Conservation (phyloP, 192 early-diverging fungal species). For the Backusella luteola region DNA sequence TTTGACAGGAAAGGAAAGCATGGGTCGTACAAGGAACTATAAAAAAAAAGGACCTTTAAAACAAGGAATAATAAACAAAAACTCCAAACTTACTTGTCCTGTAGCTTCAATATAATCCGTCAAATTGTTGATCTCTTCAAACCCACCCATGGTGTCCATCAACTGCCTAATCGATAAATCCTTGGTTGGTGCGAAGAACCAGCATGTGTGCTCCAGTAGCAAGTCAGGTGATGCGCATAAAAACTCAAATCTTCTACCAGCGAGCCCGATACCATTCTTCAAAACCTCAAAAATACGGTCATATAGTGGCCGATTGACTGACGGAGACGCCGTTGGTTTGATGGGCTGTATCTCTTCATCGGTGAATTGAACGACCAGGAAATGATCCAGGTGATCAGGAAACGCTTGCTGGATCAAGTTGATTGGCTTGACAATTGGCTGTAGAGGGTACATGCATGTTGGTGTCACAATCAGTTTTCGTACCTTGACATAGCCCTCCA, state of each 20-base stretch:
- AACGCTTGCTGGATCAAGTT: slow-evolving; percentile 64
- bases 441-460: slow-evolving; percentile 56
- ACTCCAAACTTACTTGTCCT: slow-evolving; percentile 42
- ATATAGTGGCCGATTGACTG: slow-evolving; percentile 32
- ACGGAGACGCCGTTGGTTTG: not conserved
- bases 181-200: slow-evolving; percentile 60
- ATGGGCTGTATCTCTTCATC: slow-evolving; percentile 54
- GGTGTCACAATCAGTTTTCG: slow-evolving; percentile 62
- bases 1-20: slow-evolving; percentile 36
- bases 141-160: slow-evolving; percentile 63
- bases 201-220: slow-evolving; percentile 53
- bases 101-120: slow-evolving; percentile 61
- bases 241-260: slow-evolving; percentile 52
- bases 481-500: slow-evolving; percentile 37
- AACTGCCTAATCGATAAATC: slow-evolving; percentile 45
- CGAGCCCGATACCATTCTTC: slow-evolving; percentile 48
- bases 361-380: slow-evolving; percentile 65
- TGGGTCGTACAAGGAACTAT: slow-evolving; percentile 58
- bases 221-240: slow-evolving; percentile 56
- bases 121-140: slow-evolving; percentile 50
- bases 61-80: not conserved
- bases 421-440: slow-evolving; percentile 57
- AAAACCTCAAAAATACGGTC: slow-evolving; percentile 48
- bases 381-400: slow-evolving; percentile 44
- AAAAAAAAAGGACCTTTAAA: not conserved